These are phyloP conservation scores for Paraconiothyrium brasiliense DNA, from an alignment of 2,329 filamentous ascomycete genomes.

Conservation along the genomic window DNA sequence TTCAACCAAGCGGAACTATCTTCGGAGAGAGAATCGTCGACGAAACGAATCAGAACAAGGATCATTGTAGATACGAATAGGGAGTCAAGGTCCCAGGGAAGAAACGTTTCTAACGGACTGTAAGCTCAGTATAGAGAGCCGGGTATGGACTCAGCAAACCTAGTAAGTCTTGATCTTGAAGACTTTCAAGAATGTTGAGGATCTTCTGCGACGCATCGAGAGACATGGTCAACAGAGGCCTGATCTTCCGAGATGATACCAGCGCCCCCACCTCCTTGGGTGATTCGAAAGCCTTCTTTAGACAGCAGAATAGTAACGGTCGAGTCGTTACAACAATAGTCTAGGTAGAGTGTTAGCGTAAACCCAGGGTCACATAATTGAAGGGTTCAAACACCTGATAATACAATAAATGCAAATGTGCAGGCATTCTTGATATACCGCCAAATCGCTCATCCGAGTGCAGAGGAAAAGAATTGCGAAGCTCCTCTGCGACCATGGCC, in stretches of 20 bases:
- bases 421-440: conserved; percentile 54
- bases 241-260: conserved; percentile 50
- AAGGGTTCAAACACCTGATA: conserved; percentile 48
- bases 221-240: conserved; percentile 53
- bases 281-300: conserved; percentile 48
- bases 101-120: conserved; percentile 54
- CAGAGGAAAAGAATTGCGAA: conserved; percentile 50
- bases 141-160: conserved; percentile 44
- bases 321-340: conserved; percentile 54
- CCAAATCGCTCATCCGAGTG: conserved; percentile 48
- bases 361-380: neutral
- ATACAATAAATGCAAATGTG: conserved; percentile 48
- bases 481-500: conserved; percentile 52
- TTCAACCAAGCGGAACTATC: conserved; percentile 51
- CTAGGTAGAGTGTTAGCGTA: conserved; percentile 26
- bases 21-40: conserved; percentile 48
- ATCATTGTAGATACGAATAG: conserved; percentile 57
- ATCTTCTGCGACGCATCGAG: conserved; percentile 57
- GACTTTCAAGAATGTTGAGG: conserved; percentile 53
- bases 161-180: conserved; percentile 58
- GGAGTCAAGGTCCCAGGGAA: conserved; percentile 60
- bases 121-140: neutral
- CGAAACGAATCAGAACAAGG: conserved; percentile 49
- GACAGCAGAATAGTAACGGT: conserved; percentile 56
- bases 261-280: conserved; percentile 41